These are phyloP conservation scores for Immersiporthe knoxdaviesiana DNA, from an alignment of 2,329 filamentous ascomycete genomes.

Conservation along the genomic window DNA sequence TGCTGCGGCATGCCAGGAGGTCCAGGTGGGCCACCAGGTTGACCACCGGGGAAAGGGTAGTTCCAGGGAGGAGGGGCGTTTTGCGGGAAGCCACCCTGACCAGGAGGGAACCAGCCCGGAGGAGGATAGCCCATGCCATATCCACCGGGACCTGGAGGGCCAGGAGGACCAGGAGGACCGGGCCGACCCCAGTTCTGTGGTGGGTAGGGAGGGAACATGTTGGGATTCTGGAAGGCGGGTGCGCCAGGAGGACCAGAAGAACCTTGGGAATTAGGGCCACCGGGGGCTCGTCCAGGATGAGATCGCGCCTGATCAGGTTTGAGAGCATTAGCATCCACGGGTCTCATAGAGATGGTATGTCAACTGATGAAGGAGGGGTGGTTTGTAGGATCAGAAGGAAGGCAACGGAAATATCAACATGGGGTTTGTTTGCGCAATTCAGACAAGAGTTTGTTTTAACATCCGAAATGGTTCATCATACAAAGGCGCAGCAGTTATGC, in stretches of 20 bases:
- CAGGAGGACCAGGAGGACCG: slow-evolving; percentile 34
- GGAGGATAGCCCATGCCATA: slow-evolving; percentile 76
- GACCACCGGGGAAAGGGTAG: slow-evolving; percentile 61
- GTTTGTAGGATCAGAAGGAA: slow-evolving; percentile 85
- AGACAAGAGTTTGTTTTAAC: slow-evolving; percentile 81
- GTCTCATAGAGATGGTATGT: slow-evolving; percentile 22
- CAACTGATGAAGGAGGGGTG: slow-evolving; percentile 31
- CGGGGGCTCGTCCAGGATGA: slow-evolving; percentile 36
- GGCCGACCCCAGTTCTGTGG: slow-evolving; percentile 39
- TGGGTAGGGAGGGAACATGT: slow-evolving; percentile 36
- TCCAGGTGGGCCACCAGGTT: slow-evolving; percentile 37
- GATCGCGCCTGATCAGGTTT: slow-evolving; percentile 44
- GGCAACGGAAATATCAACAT: slow-evolving; percentile 99
- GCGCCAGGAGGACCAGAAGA: slow-evolving; percentile 34
- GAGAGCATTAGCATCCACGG: slow-evolving; percentile 35
- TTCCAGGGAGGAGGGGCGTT: slow-evolving; percentile 63
- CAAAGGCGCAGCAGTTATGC: slow-evolving; percentile 38
- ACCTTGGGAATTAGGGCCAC: slow-evolving; percentile 18
- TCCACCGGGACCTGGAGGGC: slow-evolving; percentile 39
- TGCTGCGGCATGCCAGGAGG: slow-evolving; percentile 35
- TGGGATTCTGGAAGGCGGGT: slow-evolving; percentile 35
- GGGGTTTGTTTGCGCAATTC: slow-evolving; percentile 86
- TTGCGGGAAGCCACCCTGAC: slow-evolving; percentile 74
- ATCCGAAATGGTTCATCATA: slow-evolving; percentile 98
- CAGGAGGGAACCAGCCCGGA: slow-evolving; percentile 75